Evolutionary conservation across 2,329 filamentous ascomycete genomes (phyloP), one percentile per base, ranked within the genome.

Genomic region (Alternaria sp.): DNA sequence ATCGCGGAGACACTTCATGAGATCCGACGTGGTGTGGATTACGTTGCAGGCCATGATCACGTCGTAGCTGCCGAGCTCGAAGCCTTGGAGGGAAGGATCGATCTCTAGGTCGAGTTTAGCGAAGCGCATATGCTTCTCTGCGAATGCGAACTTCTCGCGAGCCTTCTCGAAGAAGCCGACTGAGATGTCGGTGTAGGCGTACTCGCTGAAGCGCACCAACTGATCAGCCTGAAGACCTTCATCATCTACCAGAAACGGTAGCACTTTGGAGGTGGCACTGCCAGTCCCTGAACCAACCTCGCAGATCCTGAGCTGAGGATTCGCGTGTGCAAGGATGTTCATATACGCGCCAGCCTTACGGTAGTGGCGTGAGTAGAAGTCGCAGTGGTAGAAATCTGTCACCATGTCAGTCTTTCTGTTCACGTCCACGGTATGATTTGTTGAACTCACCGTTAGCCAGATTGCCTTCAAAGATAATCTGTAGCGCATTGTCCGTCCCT

Each of bases 41-140:
- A 65, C 62, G 6, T 47, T 45, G 46, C 47, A 61, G 7, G 64
- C 63, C n/a, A 73, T 43, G 45, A 73, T 57, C 13, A 73, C 19
- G 46, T 73, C 69, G 44, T 66, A 72, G 10, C 36, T 36, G 19
- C 40, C 54, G 3, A 61, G 44, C 15, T 64, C 56, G 43, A 63
- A 71, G 9, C 63, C 67, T 58, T 72, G 66, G 0, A 46, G 19
- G 0, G 43, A 26, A 3, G 61, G 60, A 17, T 66, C 49, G 11
- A 45, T 30, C 10, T 56, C 46, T 11, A 70, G 46, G 25, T 73
- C 68, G 0, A 73, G 51, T 5, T 47, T 54, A 7, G 15, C 17
- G 46, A 60, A 73, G 13, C 55, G 45, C 23, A 72, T 62, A 12
- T 50, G 57, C 43, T 51, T 55, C 9, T 61, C 43, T 9, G 19